These are phyloP conservation scores for Macrolepiota dolichaula DNA, from an alignment of 768 basidiomycete species.

Conservation along the genomic window DNA sequence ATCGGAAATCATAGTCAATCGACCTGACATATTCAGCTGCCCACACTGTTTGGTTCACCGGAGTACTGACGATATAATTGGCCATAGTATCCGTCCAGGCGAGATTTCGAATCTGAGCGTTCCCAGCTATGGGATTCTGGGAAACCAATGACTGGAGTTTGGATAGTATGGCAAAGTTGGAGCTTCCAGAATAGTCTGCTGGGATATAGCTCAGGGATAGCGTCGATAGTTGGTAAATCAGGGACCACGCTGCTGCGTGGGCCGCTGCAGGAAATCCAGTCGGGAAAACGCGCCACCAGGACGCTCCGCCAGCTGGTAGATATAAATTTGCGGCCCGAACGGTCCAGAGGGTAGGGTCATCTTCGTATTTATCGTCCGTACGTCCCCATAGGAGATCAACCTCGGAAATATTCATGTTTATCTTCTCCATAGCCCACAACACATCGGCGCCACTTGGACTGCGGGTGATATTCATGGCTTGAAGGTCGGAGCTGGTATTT, in stretches of 20 bases:
- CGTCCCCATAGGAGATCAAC: conserved; percentile 1
- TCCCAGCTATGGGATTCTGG: background rate
- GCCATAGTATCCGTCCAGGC: conserved; percentile 7
- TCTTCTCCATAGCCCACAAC: conserved; percentile 3
- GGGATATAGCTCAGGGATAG: background rate
- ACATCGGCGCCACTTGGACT: background rate
- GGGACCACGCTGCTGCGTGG: background rate
- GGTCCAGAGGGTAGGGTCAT: background rate
- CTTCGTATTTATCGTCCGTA: background rate
- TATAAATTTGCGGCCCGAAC: background rate
- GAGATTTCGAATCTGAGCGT: conserved; percentile 9
- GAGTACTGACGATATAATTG: conserved; percentile 1
- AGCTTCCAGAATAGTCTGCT: background rate
- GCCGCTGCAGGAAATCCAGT: background rate
- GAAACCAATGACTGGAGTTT: conserved; percentile 1
- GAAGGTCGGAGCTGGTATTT: background rate
- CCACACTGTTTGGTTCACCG: background rate
- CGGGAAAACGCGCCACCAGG: background rate
- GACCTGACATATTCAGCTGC: background rate
- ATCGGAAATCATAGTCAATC: conserved; percentile 1
- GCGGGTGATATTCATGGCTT: background rate
- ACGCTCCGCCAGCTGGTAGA: conserved; percentile 1
- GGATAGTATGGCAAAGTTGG: background rate
- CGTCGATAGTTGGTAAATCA: background rate
- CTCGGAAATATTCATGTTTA: background rate